Evolutionary conservation across 768 basidiomycete species (phyloP).

Genomic region (Cystobasidium onofrii): DNA sequence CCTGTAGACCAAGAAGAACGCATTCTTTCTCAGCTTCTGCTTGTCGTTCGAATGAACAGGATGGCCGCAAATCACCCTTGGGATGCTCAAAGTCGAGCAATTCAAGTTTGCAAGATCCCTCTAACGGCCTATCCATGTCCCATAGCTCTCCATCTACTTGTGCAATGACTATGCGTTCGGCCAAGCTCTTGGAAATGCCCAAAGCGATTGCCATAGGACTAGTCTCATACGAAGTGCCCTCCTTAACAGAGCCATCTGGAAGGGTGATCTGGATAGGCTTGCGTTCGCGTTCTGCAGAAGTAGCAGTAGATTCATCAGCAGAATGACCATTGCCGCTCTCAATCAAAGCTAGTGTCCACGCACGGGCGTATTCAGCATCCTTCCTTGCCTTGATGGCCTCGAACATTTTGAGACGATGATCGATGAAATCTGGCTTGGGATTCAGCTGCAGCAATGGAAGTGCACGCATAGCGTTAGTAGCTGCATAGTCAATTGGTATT

Average conservation of each 20-base stretch:
- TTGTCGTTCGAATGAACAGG: not conserved
- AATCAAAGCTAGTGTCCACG: constrained; percentile 38
- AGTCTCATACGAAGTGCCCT: constrained; percentile 88
- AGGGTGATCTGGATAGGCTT: constrained; percentile 75
- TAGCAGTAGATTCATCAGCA: not conserved
- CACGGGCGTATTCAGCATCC: constrained; percentile 70
- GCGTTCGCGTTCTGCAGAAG: constrained; percentile 53
- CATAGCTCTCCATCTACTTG: constrained; percentile 63
- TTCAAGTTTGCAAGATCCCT: constrained; percentile 67
- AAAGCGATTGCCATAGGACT: constrained; percentile 85
- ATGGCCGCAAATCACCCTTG: constrained; percentile 54
- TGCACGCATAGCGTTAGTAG: not conserved
- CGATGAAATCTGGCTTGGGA: constrained; percentile 78
- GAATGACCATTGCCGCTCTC: not conserved
- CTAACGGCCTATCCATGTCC: constrained; percentile 93
- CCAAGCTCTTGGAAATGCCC: constrained; percentile 72
- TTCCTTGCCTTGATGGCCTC: constrained; percentile 76
- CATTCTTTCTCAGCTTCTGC: not conserved
- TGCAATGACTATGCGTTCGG: constrained; percentile 83
- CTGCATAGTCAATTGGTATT: not conserved
- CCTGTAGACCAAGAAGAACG: constrained; percentile 51
- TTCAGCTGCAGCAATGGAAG: constrained; percentile 52
- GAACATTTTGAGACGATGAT: constrained; percentile 80
- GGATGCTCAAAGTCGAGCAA: constrained; percentile 86
- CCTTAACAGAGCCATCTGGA: constrained; percentile 73